Evolutionary conservation across 2,329 filamentous ascomycete species (phyloP), one percentile per base, ranked within the genome.

Genomic region (Nemania sp.): DNA sequence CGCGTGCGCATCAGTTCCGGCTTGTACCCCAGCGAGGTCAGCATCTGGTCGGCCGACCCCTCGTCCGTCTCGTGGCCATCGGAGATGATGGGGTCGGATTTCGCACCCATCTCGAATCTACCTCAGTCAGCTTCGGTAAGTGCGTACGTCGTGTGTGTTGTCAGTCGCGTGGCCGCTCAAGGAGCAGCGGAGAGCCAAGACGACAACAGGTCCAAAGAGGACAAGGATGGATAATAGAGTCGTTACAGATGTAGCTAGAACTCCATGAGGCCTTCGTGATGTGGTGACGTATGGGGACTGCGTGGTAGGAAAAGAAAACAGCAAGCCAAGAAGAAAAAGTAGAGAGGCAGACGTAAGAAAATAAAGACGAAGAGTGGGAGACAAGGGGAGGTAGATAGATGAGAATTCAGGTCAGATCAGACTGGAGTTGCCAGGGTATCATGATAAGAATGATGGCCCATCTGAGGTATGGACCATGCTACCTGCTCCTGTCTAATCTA

Each of bases 21-120:
- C 73, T 84, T 85, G 79, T 90, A 90, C 62, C 87, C 87, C 68
- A 90, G 79, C 60, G 82, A 83, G 66, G 83, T 83, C 67, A 90
- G 81, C 55, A 88, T 72, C 72, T 87, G 80, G 72, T 90, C 86
- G 68, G 87, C 86, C 59, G 82, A 79, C 64, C 73, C 75, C 57
- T 73, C 65, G 62, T 72, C 73, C 48, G 66, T 74, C 65, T 71
- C 74, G 69, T 45, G 73, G 71, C 42, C 50, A 29, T 52, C 49
- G 25, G 59, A 43, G 56, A 63, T 64, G 37, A 57, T 57, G 54
- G 54, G 54, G 15, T 61, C 62, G 55, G 67, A 65, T 49, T 53
- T 48, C 42, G 49, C 57, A 34, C 60, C 51, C 65, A 71, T 69
- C 34, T 34, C 49, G 35, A 21, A n/a, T 67, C 45, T n/a, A 34